Evolutionary conservation across 805 yeast genomes (phyloP), one percentile per base, ranked within the genome.

Genomic region (Novakomyces olei): DNA sequence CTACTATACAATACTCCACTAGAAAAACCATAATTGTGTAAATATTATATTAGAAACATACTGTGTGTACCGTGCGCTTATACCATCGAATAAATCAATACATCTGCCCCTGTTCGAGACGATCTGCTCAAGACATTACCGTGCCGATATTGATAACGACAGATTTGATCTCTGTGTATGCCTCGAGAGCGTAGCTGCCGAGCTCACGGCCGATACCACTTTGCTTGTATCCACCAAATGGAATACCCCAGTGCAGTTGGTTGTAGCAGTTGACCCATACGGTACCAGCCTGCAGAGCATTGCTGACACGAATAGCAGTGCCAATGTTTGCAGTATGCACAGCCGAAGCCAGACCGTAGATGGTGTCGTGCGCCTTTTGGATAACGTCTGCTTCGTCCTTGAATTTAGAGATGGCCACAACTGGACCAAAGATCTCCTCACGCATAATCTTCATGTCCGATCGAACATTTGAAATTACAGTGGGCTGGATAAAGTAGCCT

Each of bases 371-470:
- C 34, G 94, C 92, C 50, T 62, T 54, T 37, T 53, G 57, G 34
- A 83, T 62, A 33, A 70, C 92, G 50, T 85, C 92, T 41, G 79
- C 93, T 41, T 71, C 71, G 41, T 78, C 69, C 47, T 62, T 60
- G 60, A 83, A 83, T 61, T 79, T 80, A 46, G 76, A 61, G 37
- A 79, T 67, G 15, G 81, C 70, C 38, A 78, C 85, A 37, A 83
- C 88, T 25, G 96, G 96, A 36, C 96, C 96, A 46, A 83, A 81
- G 51, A 81, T 78, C 64, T 81, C 95, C 53, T 81, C 94, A 53
- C 63, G 67, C 44, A 77, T 80, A 51, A 83, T 70, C 43, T 62
- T 60, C 73, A 69, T 71, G 49, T 69, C 60, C 51, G 72, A 75
- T 15, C 61, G 61, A 41, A 79, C 92, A 48, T 77, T 80, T 42